Percentiles rank a stretch among this genome's conserved stretches.
phyloP scores from a whole-genome alignment of 2,329 filamentous ascomycete genomes.

The Pseudogymnoascus sp. region DNA sequence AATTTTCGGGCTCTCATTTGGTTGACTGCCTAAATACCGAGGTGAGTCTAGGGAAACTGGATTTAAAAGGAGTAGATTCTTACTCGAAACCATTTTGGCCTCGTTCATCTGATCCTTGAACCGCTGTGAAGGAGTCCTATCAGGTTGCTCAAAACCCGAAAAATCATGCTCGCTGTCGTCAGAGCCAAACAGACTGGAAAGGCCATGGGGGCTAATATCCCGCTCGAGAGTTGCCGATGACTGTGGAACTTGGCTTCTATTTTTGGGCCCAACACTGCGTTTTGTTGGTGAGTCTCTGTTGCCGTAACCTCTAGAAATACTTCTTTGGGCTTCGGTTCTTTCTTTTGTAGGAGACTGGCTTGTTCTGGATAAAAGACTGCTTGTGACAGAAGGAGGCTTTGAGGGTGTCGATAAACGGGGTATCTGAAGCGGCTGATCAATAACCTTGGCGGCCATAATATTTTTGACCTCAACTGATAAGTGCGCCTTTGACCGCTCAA shows the following conservation, averaged over 20 bases:
- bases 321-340: not conserved
- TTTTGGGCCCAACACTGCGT: not conserved
- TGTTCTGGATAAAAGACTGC: not conserved
- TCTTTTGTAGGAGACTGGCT: not conserved
- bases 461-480: not conserved
- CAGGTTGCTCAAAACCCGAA: not conserved
- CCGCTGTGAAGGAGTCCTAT: not conserved
- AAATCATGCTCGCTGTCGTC: not conserved
- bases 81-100: not conserved
- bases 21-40: not conserved
- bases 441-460: not conserved
- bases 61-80: not conserved
- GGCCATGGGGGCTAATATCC: not conserved
- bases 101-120: not conserved
- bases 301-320: not conserved
- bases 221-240: not conserved
- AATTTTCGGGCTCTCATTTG: not conserved
- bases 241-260: not conserved
- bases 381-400: not conserved
- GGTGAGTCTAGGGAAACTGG: not conserved
- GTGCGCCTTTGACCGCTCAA: not conserved
- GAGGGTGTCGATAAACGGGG: not conserved
- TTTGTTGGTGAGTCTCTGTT: slow-evolving; percentile 1
- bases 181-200: not conserved
- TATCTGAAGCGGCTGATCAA: not conserved